These are phyloP conservation scores for Tuber indicum DNA, from an alignment of 495 filamentous ascomycete genomes.

Conservation along the genomic window DNA sequence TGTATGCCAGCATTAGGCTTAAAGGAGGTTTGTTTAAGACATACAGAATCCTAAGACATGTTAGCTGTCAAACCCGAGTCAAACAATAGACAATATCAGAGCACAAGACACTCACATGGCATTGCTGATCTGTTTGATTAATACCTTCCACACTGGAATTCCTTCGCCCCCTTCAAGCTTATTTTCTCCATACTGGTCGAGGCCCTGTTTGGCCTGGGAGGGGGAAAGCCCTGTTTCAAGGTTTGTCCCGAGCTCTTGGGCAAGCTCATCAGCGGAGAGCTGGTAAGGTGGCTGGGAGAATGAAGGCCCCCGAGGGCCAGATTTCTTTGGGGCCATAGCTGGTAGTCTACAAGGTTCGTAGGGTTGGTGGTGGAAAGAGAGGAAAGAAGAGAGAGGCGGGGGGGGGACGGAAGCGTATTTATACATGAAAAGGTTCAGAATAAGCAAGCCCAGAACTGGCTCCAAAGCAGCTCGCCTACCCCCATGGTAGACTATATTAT, in stretches of 20 bases:
- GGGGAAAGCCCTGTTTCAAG: constrained; percentile 55
- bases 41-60: constrained; percentile 35
- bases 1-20: not conserved
- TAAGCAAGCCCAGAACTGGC: constrained; percentile 7
- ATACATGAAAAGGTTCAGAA: constrained; percentile 11
- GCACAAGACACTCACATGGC: constrained; percentile 51
- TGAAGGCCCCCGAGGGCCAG: constrained; percentile 8
- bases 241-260: constrained; percentile 50
- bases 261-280: constrained; percentile 48
- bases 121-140: constrained; percentile 60
- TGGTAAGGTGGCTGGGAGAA: constrained; percentile 40
- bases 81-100: constrained; percentile 26
- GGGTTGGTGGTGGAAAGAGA: not conserved
- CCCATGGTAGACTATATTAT: not conserved
- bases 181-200: constrained; percentile 54
- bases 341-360: constrained; percentile 4
- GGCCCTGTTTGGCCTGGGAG: constrained; percentile 48
- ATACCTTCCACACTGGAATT: constrained; percentile 58
- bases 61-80: constrained; percentile 30
- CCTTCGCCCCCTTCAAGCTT: constrained; percentile 57
- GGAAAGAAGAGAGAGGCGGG: constrained; percentile 5
- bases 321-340: constrained; percentile 21
- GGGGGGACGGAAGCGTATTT: constrained; percentile 26
- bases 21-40: constrained; percentile 5
- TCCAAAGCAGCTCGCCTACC: not conserved